Evolutionary conservation across 306 rosid genomes (phyloP).

Genomic region (Acmispon strigosus): DNA sequence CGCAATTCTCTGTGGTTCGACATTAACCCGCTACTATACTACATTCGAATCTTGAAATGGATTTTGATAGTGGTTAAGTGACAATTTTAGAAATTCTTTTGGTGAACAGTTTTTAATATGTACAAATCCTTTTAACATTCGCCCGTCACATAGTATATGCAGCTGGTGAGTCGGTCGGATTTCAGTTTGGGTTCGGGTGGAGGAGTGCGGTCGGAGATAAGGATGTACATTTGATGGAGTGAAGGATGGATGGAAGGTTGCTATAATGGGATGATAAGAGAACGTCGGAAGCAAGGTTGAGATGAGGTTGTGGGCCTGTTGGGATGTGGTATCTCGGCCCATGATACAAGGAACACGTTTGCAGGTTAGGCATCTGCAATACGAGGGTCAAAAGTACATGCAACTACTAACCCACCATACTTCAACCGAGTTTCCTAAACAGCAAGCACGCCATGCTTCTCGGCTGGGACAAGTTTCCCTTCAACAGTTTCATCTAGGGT

Average conservation of each 20-base stretch:
- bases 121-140: no score
- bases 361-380: conserved; percentile 62
- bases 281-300: conserved; percentile 27
- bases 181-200: not conserved
- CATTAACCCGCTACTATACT: no score
- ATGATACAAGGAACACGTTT: conserved; percentile 68
- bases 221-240: conserved; percentile 44
- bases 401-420: conserved; percentile 64
- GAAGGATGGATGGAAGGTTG: conserved; percentile 28
- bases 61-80: no score
- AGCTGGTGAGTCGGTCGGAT: conserved; percentile 30
- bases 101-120: no score
- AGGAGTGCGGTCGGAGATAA: conserved; percentile 26
- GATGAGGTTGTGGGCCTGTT: conserved; percentile 18
- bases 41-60: no score
- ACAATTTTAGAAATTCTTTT: no score
- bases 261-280: conserved; percentile 24
- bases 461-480: conserved; percentile 48
- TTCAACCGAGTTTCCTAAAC: conserved; percentile 53
- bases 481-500: conserved; percentile 45
- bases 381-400: conserved; percentile 68
- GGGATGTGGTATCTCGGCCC: conserved; percentile 46
- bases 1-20: no score
- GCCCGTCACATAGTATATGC: conserved; percentile 39
- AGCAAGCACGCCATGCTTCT: conserved; percentile 52